phyloP scores from a whole-genome alignment of 257 asterid species.

The Penstemon barbatus region DNA sequence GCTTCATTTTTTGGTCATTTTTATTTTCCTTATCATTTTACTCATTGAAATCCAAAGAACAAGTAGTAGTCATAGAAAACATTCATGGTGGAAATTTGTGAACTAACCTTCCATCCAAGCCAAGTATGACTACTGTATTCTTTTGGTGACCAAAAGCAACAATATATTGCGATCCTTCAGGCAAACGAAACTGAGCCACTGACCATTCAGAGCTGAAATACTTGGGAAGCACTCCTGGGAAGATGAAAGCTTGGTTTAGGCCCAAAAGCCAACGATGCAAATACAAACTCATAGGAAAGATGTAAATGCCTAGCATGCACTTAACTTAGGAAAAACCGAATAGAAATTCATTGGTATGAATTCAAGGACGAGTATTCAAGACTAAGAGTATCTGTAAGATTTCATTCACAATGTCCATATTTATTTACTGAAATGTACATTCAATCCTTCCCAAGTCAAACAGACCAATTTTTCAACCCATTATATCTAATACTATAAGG shows the following conservation, averaged over 20 bases:
- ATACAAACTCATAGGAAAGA: conserved; percentile 2
- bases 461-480: not conserved
- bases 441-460: not conserved
- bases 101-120: conserved; percentile 91
- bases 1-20: too few species aligned
- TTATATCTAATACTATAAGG: too few species aligned
- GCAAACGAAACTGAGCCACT: conserved; percentile 87
- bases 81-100: not conserved
- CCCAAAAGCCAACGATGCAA: not conserved
- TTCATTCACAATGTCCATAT: too few species aligned
- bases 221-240: conserved; percentile 81
- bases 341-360: not conserved
- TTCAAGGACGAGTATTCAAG: too few species aligned
- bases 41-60: too few species aligned
- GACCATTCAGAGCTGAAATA: conserved; percentile 99
- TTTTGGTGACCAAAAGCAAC: conserved; percentile 93
- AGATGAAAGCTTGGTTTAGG: conserved; percentile 12
- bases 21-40: too few species aligned
- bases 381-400: too few species aligned
- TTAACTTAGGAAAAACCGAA: not conserved
- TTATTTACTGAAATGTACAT: too few species aligned
- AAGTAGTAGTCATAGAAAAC: not conserved
- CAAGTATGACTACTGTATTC: conserved; percentile 80
- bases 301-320: not conserved
- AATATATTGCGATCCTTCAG: conserved; percentile 72